These are phyloP conservation scores for Venturia aucupariae DNA, from an alignment of 2,329 filamentous ascomycete species.

Conservation along the genomic window DNA sequence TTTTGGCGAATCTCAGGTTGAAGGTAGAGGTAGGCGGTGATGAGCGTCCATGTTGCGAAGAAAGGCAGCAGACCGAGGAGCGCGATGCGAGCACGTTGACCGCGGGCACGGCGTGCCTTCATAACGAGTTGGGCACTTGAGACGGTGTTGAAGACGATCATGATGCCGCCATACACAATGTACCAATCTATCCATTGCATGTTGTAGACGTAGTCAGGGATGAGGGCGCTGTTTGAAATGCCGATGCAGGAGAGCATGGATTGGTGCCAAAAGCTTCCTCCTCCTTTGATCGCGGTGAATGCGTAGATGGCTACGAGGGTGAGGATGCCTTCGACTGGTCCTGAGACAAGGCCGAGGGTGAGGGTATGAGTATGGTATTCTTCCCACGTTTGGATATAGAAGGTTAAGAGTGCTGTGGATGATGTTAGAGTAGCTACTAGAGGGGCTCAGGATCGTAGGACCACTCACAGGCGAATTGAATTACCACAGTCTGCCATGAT, in stretches of 20 bases:
- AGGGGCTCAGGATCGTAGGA: slow-evolving; percentile 11
- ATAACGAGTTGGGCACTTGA: slow-evolving; percentile 73
- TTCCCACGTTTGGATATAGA: slow-evolving; percentile 98
- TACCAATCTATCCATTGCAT: slow-evolving; percentile 89
- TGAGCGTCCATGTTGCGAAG: slow-evolving; percentile 65
- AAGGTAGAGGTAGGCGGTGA: slow-evolving; percentile 70
- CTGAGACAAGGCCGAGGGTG: slow-evolving; percentile 83
- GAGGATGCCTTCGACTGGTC: slow-evolving; percentile 88
- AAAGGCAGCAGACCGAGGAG: slow-evolving; percentile 79
- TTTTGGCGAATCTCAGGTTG: slow-evolving; percentile 74
- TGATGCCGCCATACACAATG: slow-evolving; percentile 72
- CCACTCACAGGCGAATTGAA: slow-evolving; percentile 67
- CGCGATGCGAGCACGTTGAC: slow-evolving; percentile 62
- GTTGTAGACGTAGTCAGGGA: slow-evolving; percentile 65
- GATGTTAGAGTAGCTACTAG: neutral
- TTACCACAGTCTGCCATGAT: slow-evolving; percentile 77
- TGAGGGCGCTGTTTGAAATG: slow-evolving; percentile 50
- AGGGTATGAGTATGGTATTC: slow-evolving; percentile 97
- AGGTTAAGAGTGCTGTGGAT: slow-evolving; percentile 70
- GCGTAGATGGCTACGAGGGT: slow-evolving; percentile 74
- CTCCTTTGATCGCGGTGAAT: slow-evolving; percentile 75
- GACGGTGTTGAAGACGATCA: slow-evolving; percentile 78
- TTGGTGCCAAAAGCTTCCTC: slow-evolving; percentile 88
- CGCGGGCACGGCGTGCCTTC: slow-evolving; percentile 63
- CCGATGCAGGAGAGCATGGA: slow-evolving; percentile 65